Conservation (phyloP, 1,139 yeast genomes). For the Barnettozyma hawaiiensis region DNA sequence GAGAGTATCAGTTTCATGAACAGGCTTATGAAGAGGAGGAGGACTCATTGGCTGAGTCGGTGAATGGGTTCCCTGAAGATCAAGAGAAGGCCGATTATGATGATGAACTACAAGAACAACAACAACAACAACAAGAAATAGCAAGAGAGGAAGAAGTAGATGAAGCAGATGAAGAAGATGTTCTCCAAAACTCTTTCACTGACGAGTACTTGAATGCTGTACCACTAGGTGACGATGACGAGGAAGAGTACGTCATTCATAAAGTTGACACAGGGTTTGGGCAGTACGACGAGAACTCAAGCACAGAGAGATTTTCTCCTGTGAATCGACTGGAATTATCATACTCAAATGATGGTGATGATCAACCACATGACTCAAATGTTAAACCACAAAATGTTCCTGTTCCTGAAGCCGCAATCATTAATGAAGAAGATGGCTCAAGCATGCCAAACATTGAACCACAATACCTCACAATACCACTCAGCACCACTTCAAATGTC, state of each 20-base stretch:
- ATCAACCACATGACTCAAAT: background rate
- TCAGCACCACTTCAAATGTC: background rate
- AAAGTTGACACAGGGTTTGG: constrained; percentile 4
- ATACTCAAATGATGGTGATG: background rate
- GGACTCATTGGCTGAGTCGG: constrained; percentile 6
- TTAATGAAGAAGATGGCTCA: background rate
- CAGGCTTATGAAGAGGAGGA: constrained; percentile 6
- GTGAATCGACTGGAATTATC: background rate
- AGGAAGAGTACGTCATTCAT: constrained; percentile 5
- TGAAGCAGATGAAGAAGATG: background rate
- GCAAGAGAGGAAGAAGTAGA: constrained; percentile 1
- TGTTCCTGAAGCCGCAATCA: background rate
- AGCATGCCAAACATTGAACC: background rate
- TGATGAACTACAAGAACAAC: no score
- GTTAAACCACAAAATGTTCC: background rate
- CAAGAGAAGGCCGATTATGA: background rate
- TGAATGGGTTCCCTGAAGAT: constrained; percentile 2
- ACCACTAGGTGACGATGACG: constrained; percentile 10
- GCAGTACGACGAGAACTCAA: background rate
- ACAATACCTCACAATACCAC: background rate
- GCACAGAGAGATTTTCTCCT: background rate
- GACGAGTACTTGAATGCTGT: constrained; percentile 11
- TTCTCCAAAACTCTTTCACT: background rate
- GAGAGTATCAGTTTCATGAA: constrained; percentile 6
- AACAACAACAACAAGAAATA: no score